Conservation (phyloP, 306 rosid species). For the Vigna hirtella region DNA sequence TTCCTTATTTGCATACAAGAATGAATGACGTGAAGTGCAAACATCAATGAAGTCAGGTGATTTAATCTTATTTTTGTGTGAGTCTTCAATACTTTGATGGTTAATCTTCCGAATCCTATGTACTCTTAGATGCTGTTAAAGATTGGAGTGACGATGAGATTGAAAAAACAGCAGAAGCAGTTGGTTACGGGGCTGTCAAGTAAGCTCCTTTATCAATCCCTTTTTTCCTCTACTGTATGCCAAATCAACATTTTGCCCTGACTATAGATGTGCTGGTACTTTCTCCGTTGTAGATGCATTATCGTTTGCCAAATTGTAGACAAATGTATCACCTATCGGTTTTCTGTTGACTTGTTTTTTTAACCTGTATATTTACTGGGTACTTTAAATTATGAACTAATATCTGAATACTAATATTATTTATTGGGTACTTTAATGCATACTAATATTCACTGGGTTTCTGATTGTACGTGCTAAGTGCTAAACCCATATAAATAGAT, state of each 20-base stretch:
- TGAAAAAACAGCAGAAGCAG: constrained; percentile 72
- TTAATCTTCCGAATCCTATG: constrained; percentile 32
- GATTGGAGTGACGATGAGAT: constrained; percentile 79
- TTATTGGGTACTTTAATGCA: background rate
- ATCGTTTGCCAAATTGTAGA: constrained; percentile 5
- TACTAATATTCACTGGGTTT: constrained; percentile 8
- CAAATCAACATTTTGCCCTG: constrained; percentile 13
- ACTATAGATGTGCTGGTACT: background rate
- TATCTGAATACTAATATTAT: no score
- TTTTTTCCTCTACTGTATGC: background rate
- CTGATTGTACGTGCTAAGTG: background rate
- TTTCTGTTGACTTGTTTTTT: background rate
- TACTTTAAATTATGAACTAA: no score
- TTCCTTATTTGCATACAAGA: constrained; percentile 26
- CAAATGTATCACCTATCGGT: background rate
- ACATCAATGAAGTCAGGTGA: no score
- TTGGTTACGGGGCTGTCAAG: constrained; percentile 93
- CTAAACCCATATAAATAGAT: constrained; percentile 25
- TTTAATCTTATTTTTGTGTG: no score
- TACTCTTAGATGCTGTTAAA: constrained; percentile 56
- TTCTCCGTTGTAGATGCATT: background rate
- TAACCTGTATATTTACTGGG: background rate
- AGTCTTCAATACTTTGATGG: background rate
- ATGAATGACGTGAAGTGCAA: background rate
- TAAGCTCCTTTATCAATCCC: constrained; percentile 51